Base-by-base conservation (phyloP, 805 yeast species). In the Nakazawaea ishiwadae region DNA sequence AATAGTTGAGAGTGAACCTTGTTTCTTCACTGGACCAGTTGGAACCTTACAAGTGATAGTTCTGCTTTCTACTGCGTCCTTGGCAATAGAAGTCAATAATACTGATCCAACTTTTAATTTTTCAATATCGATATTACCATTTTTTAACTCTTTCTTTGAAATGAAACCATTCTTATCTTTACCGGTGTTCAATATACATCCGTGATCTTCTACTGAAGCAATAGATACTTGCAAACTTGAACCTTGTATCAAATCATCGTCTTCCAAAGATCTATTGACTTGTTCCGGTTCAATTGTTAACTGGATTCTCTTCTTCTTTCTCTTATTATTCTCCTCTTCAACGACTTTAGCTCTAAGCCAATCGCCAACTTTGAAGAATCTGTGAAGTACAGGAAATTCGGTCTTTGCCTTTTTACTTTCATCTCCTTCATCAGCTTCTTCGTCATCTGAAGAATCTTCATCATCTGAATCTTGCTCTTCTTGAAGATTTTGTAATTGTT, bases 171-270 rank as follows among this genome's bases (percentile, higher is more conserved):
- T 65, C 7, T 73, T 44, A 7, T 60, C 59, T 38, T 71, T 56
- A 26, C 97, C 97, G 30, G 84, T 59, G 51, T 81, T 83, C 32
- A 91, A 63, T 43, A 86, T 76, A 18, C 79, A 74, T 63, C 99
- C 99, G 58, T 88, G 96, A 58, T 93, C 99, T 69, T 93, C 98
- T 18, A 86, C 63, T 35, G 95, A 82, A 47, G 70, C 73, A 17
- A 93, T 79, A 2, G 86, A 69, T 18, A 80, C 90, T 62, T 93
- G 99, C 2, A 93, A 56, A 4, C 83, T 56, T 44, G 75, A 69
- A 33, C 87, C 88, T 20, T 69, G 52, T 5, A 67, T 62, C 37
- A 85, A 61, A 56, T 89, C 97, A 34, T 81, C 89, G 4, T 68
- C 74, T 40, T 67, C 73, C 44, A 89, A 63, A 11, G 64, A 46